Conservation (phyloP, 2,329 filamentous ascomycete genomes). For the Alternaria consortialis region DNA sequence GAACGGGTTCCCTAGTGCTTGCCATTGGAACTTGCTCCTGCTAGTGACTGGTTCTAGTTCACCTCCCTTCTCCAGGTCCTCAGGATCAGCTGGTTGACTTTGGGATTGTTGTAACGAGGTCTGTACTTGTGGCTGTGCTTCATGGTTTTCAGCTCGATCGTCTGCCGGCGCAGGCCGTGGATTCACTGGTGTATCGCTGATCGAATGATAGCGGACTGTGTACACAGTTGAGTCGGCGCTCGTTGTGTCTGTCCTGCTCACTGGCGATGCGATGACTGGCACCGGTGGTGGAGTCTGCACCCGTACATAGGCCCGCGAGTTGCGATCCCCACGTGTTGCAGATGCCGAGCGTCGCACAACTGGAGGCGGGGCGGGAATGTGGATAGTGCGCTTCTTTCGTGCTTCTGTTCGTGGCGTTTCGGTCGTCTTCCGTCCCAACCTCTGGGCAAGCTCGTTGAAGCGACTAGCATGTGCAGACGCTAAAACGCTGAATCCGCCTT, state of each 20-base stretch:
- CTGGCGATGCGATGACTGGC: slow-evolving; percentile 60
- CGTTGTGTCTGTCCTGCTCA: slow-evolving; percentile 68
- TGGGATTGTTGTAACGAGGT: slow-evolving; percentile 7
- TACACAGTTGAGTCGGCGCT: slow-evolving; percentile 72
- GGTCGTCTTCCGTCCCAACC: slow-evolving; percentile 39
- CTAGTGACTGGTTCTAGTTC: slow-evolving; percentile 18
- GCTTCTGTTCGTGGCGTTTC: slow-evolving; percentile 39
- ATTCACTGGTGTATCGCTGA: slow-evolving; percentile 54
- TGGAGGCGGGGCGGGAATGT: slow-evolving; percentile 45
- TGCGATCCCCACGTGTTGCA: slow-evolving; percentile 31
- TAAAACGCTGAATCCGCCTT: slow-evolving; percentile 34
- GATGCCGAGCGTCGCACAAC: slow-evolving; percentile 41
- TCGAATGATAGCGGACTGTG: slow-evolving; percentile 68
- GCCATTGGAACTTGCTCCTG: slow-evolving; percentile 56
- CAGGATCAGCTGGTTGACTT: slow-evolving; percentile 21
- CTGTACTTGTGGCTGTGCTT: slow-evolving; percentile 13
- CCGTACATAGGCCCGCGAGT: slow-evolving; percentile 40
- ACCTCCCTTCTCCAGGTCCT: slow-evolving; percentile 46
- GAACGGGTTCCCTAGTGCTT: slow-evolving; percentile 65
- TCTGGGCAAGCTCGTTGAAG: slow-evolving; percentile 41
- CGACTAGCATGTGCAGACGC: slow-evolving; percentile 37
- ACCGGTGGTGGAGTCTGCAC: slow-evolving; percentile 53
- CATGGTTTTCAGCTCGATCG: slow-evolving; percentile 19
- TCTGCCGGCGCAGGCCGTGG: slow-evolving; percentile 28
- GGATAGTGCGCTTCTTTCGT: slow-evolving; percentile 44